Evolutionary conservation across 1,139 yeast genomes (phyloP).

Genomic region (Yamadazyma friedrichii): DNA sequence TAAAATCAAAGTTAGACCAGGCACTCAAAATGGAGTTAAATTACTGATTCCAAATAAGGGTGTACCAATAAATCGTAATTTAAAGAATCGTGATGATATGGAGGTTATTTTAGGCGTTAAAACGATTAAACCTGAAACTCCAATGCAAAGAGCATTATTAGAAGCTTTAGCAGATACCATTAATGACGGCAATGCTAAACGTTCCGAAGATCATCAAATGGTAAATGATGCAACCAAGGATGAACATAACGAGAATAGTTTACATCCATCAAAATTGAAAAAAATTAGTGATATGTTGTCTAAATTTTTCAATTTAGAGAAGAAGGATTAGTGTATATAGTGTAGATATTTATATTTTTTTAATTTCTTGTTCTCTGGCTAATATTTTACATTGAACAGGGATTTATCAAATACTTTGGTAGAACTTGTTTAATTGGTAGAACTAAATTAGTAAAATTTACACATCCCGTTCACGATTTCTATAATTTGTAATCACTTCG

Average conservation of each 20-base stretch:
- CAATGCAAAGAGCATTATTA: slow-evolving; percentile 87
- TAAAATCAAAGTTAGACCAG: slow-evolving; percentile 80
- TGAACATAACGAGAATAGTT: slow-evolving; percentile 28
- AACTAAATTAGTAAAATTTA: too few species aligned
- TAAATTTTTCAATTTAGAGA: slow-evolving; percentile 59
- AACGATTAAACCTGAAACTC: slow-evolving; percentile 71
- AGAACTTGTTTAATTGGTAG: too few species aligned
- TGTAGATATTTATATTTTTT: slow-evolving; percentile 6
- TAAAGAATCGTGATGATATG: slow-evolving; percentile 74
- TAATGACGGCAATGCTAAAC: slow-evolving; percentile 74
- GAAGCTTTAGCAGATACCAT: slow-evolving; percentile 94
- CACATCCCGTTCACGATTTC: too few species aligned
- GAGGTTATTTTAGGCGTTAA: slow-evolving; percentile 72
- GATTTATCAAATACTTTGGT: too few species aligned
- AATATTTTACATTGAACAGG: neutral
- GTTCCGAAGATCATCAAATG: slow-evolving; percentile 54
- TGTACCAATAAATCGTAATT: slow-evolving; percentile 64
- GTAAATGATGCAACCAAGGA: slow-evolving; percentile 35
- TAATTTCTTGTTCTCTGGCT: too few species aligned
- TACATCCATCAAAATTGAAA: slow-evolving; percentile 57
- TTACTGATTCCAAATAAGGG: slow-evolving; percentile 87
- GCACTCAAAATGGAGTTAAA: slow-evolving; percentile 75
- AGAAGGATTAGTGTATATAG: slow-evolving; percentile 14
- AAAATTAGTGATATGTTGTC: slow-evolving; percentile 64
- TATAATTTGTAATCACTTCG: too few species aligned